Percentiles rank a stretch among this genome's conserved stretches.
Conservation (phyloP, 768 basidiomycete species). For the Lactarius tabidus region DNA sequence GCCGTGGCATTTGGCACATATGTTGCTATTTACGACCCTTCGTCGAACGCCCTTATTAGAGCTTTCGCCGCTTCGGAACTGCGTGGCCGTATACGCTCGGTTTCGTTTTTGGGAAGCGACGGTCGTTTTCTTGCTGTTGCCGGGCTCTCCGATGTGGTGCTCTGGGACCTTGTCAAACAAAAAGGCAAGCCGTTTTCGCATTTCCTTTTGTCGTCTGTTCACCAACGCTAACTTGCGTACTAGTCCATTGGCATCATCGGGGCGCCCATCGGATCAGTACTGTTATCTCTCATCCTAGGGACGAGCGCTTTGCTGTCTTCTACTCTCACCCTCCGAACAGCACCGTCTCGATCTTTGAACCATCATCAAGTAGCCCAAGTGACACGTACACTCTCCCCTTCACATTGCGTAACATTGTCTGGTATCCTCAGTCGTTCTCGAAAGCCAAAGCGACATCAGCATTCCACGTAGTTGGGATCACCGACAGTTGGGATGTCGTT, state of each 20-base stretch:
- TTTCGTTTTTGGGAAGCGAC: conserved; percentile 63
- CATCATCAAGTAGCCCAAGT: conserved; percentile 43
- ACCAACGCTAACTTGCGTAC: conserved; percentile 11
- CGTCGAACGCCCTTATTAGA: conserved; percentile 54
- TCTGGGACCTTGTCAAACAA: conserved; percentile 71
- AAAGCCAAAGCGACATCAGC: conserved; percentile 31
- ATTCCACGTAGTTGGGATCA: conserved; percentile 68
- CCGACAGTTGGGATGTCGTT: conserved; percentile 58
- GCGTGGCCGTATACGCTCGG: conserved; percentile 41
- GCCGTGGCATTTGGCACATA: conserved; percentile 64
- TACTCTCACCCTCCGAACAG: conserved; percentile 32
- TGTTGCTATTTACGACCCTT: conserved; percentile 71
- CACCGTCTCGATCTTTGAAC: conserved; percentile 45
- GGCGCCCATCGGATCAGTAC: conserved; percentile 37
- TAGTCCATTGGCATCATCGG: conserved; percentile 59
- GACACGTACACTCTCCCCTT: conserved; percentile 54
- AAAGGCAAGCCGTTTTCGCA: conserved; percentile 45
- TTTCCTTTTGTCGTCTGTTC: conserved; percentile 2
- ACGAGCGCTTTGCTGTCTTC: conserved; percentile 59
- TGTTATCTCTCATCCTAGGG: conserved; percentile 52
- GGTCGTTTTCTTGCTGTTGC: conserved; percentile 67
- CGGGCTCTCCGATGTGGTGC: conserved; percentile 45
- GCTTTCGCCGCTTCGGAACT: conserved; percentile 53
- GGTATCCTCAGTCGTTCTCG: conserved; percentile 36
- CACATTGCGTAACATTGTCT: conserved; percentile 47